Evolutionary conservation across 352 stramenopile species (phyloP).

Genomic region (Peronospora tabacina): DNA sequence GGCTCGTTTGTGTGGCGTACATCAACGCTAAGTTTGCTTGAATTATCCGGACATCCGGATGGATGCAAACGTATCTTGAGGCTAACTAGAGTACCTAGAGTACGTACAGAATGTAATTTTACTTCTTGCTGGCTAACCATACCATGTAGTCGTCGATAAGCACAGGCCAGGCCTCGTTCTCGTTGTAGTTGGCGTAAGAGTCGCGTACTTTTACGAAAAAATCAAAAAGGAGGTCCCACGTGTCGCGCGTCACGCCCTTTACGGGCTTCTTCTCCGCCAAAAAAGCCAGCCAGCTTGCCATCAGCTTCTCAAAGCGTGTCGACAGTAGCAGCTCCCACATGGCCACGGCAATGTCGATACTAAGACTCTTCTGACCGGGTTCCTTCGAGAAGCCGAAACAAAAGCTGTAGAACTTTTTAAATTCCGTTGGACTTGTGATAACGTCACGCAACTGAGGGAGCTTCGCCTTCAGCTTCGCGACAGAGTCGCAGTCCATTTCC

Average conservation of each 20-base stretch:
- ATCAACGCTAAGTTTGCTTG: background rate
- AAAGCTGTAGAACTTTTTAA: conserved; percentile 85
- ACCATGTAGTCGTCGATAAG: conserved; percentile 87
- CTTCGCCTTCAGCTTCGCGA: conserved; percentile 47
- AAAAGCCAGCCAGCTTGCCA: conserved; percentile 67
- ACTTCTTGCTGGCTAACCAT: conserved; percentile 71
- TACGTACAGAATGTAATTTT: conserved; percentile 5
- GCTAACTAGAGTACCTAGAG: background rate
- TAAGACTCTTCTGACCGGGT: conserved; percentile 78
- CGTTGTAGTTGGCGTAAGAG: conserved; percentile 80
- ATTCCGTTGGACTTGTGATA: conserved; percentile 44
- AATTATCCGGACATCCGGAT: too few relatives aligned
- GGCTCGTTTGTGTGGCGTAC: conserved; percentile 1
- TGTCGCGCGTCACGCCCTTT: conserved; percentile 80
- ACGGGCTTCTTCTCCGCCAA: conserved; percentile 65
- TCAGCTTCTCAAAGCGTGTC: conserved; percentile 58
- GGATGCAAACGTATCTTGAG: background rate
- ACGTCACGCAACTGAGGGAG: conserved; percentile 46
- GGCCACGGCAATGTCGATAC: conserved; percentile 75
- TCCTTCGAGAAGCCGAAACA: conserved; percentile 87
- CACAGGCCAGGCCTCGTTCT: conserved; percentile 86
- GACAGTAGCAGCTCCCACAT: conserved; percentile 83
- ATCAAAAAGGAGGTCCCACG: conserved; percentile 79
- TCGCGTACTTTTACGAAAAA: conserved; percentile 79
- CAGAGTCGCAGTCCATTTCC: conserved; percentile 64